phyloP scores from a whole-genome alignment of 352 stramenopile species.

The Phytophthora litchii region DNA sequence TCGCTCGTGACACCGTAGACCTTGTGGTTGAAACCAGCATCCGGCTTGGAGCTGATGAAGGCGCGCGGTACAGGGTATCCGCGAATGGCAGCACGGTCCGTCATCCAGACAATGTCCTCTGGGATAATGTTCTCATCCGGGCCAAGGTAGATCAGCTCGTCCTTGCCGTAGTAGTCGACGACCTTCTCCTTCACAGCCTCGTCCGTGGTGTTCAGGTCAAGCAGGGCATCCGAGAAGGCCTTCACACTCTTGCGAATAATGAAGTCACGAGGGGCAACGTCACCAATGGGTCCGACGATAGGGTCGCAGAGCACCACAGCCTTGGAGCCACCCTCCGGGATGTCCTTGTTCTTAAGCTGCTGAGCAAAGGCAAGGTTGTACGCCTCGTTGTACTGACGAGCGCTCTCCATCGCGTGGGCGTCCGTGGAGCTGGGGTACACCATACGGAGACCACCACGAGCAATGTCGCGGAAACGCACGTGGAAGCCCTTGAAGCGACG shows the following conservation, averaged over 20 bases:
- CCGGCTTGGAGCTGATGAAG: constrained; percentile 87
- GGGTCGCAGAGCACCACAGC: constrained; percentile 82
- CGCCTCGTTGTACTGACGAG: constrained; percentile 82
- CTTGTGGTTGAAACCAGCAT: constrained; percentile 89
- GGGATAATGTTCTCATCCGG: constrained; percentile 88
- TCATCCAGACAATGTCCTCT: constrained; percentile 84
- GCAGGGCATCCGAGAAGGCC: constrained; percentile 92
- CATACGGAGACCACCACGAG: constrained; percentile 77
- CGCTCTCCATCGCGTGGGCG: constrained; percentile 65
- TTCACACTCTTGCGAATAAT: constrained; percentile 97
- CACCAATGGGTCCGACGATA: constrained; percentile 70
- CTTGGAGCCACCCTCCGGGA: constrained; percentile 85
- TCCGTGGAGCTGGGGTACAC: constrained; percentile 75
- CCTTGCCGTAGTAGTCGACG: constrained; percentile 82
- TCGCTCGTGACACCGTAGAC: constrained; percentile 87
- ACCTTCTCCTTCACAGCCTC: constrained; percentile 75
- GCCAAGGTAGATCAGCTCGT: constrained; percentile 86
- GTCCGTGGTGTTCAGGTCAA: constrained; percentile 83
- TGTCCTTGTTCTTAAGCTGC: constrained; percentile 91
- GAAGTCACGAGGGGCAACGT: constrained; percentile 82
- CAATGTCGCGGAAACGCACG: constrained; percentile 86
- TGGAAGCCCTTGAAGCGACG: constrained; percentile 94
- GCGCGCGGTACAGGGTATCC: constrained; percentile 81
- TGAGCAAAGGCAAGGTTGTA: constrained; percentile 88
- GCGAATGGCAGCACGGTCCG: constrained; percentile 77